Evolutionary conservation across 768 basidiomycete species (phyloP).

Genomic region (Panellus pusillus): DNA sequence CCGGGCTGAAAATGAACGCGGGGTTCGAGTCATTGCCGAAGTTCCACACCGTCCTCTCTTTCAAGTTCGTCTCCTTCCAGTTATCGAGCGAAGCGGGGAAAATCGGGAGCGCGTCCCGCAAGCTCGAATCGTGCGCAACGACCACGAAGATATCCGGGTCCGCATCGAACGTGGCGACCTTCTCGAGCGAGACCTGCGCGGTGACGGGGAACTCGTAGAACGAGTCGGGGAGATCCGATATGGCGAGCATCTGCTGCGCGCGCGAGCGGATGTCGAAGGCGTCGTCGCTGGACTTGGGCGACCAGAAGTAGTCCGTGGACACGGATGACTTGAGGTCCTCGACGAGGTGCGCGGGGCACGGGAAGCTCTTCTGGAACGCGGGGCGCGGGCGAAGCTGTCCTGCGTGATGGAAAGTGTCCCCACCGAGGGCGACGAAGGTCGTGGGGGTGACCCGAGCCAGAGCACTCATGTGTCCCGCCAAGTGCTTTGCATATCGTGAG

Average conservation of each 20-base stretch:
- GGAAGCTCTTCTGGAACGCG: constrained; percentile 2
- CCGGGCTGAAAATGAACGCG: background rate
- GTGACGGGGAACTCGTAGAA: background rate
- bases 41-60: constrained; percentile 11
- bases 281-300: background rate
- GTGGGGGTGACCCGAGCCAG: constrained; percentile 17
- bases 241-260: too few relatives aligned
- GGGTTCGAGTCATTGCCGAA: background rate
- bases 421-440: constrained; percentile 3
- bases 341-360: constrained; percentile 14
- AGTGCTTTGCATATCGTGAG: constrained; percentile 7
- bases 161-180: background rate
- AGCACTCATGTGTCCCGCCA: constrained; percentile 13
- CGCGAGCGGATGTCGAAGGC: too few relatives aligned
- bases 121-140: too few relatives aligned
- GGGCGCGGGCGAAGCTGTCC: background rate
- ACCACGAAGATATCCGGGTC: too few relatives aligned
- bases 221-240: background rate
- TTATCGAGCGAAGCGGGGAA: constrained; percentile 8
- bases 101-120: background rate
- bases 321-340: background rate
- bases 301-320: constrained; percentile 12
- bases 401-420: too few relatives aligned
- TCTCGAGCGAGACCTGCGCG: constrained; percentile 7
- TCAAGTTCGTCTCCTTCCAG: constrained; percentile 12